phyloP scores from a whole-genome alignment of 73 alveolate genomes.

The Tetrahymena borealis region DNA sequence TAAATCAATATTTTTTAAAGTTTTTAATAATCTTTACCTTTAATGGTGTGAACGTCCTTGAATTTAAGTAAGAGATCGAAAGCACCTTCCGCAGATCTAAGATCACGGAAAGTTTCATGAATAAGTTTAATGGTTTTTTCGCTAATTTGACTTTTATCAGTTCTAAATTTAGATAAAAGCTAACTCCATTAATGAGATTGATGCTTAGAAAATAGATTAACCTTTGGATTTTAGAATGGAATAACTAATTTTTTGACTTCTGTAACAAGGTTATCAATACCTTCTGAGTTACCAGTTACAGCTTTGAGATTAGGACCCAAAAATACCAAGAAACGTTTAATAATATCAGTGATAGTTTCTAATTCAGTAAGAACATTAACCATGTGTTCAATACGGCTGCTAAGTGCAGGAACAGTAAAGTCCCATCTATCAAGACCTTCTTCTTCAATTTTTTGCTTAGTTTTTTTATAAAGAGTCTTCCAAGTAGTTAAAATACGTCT shows the following conservation, averaged over 20 bases:
- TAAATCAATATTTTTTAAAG: neutral
- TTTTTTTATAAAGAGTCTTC: conserved; percentile 78
- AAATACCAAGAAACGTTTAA: conserved; percentile 76
- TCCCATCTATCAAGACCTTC: conserved; percentile 92
- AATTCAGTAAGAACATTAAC: conserved; percentile 70
- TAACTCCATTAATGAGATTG: conserved; percentile 78
- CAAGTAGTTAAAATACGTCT: conserved; percentile 87
- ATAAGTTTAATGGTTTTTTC: conserved; percentile 82
- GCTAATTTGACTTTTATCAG: conserved; percentile 74
- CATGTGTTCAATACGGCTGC: conserved; percentile 88
- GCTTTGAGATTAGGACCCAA: conserved; percentile 92
- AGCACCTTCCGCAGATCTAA: conserved; percentile 97
- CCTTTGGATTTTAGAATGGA: conserved; percentile 74
- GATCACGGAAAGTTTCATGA: conserved; percentile 85
- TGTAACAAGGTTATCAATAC: conserved; percentile 82
- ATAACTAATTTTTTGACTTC: conserved; percentile 81
- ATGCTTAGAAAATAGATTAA: conserved; percentile 76
- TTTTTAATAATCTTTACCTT: neutral
- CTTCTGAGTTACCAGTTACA: conserved; percentile 90
- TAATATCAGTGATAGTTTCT: conserved; percentile 73
- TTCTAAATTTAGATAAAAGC: conserved; percentile 74
- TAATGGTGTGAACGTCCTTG: conserved; percentile 86
- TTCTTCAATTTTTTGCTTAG: conserved; percentile 79
- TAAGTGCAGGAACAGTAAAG: conserved; percentile 73
- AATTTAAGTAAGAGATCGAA: conserved; percentile 89